Base-by-base conservation (phyloP, 352 stramenopile genomes). In the Globisporangium takayamanum region DNA sequence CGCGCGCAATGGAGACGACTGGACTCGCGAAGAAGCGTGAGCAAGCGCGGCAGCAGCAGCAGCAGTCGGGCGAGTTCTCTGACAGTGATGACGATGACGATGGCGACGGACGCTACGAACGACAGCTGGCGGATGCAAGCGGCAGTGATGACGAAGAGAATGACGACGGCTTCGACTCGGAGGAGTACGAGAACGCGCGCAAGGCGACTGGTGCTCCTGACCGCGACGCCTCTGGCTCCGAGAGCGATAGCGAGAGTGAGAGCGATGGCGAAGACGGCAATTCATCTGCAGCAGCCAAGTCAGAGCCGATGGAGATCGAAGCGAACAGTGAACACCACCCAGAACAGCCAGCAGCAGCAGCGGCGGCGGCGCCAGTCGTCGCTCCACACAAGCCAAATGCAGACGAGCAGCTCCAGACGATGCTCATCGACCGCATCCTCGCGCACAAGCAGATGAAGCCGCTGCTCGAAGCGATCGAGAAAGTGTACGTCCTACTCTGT, bases 391-490 rank as follows among this genome's bases (percentile, higher is more conserved):
- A 59, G 57, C 25, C 49, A 12, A 53, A 20, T 8, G 41, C 26
- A 1, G 50, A 57, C 18, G 18, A 53, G 0, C 64, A 66, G 26
- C 36, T 84, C 26, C 55, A 78, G 39, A 58, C 68, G 20, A 70
- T 67, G 57, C 49, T 88, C 28, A 59, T 90, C 39, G 75, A 87
- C 30, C 74, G 75, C n/a, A 59, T 91, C 28, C 64, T 89, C 51
- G 59, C 74, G 49, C 82, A 92, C 67, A 89, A 88, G 53, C 78
- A 87, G 61, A 78, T 92, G 63, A 55, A 78, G 58, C 69, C 78
- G 30, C 67, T 88, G 45, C 60, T 89, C 16, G 74, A 86, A 12
- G 76, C 79, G 8, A 89, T 92, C 47, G 64, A 66, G 47, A 62
- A 60, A 59, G 50, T 67, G 60, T 74, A 44, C 55, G 57, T 59